A percentile compares a stretch with the other conserved stretches of the same genome.
Evolutionary conservation across 164 flowering plant genomes (phyloP).

Genomic region (Amborella trichopoda): DNA sequence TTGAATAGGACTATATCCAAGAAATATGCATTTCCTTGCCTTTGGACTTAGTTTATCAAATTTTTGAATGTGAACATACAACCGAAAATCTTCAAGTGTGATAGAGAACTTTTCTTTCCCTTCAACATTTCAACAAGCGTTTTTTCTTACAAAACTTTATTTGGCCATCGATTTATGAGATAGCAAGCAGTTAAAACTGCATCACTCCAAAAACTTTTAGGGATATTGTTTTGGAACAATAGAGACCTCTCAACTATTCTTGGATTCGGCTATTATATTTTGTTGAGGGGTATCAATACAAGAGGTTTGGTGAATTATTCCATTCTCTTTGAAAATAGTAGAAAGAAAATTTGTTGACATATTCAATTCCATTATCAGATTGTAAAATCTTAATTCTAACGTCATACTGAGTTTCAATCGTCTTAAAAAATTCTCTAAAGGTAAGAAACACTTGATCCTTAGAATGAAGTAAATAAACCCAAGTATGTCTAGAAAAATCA

Average conservation of each 20-base stretch:
- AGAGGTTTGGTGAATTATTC: not conserved
- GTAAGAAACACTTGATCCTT: not conserved
- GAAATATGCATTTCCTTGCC: too few relatives aligned
- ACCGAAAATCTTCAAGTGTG: too few relatives aligned
- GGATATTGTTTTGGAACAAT: not conserved
- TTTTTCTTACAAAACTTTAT: too few relatives aligned
- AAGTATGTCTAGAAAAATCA: not conserved
- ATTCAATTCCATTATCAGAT: not conserved
- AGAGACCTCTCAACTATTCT: not conserved
- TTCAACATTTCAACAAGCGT: too few relatives aligned
- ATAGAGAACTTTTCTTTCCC: too few relatives aligned
- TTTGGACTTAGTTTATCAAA: too few relatives aligned
- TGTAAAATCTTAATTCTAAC: not conserved
- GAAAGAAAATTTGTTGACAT: not conserved
- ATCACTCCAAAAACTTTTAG: conserved; percentile 3
- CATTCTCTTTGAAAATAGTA: not conserved
- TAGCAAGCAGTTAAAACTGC: not conserved
- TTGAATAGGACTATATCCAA: too few relatives aligned
- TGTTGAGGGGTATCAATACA: not conserved
- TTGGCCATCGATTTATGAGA: too few relatives aligned
- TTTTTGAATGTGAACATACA: too few relatives aligned
- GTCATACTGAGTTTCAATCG: not conserved
- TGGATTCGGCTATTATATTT: not conserved
- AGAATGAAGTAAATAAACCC: not conserved
- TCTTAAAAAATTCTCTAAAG: not conserved